These are phyloP conservation scores for Lecanosticta acicola DNA, from an alignment of 2,329 filamentous ascomycete species.

Conservation along the genomic window DNA sequence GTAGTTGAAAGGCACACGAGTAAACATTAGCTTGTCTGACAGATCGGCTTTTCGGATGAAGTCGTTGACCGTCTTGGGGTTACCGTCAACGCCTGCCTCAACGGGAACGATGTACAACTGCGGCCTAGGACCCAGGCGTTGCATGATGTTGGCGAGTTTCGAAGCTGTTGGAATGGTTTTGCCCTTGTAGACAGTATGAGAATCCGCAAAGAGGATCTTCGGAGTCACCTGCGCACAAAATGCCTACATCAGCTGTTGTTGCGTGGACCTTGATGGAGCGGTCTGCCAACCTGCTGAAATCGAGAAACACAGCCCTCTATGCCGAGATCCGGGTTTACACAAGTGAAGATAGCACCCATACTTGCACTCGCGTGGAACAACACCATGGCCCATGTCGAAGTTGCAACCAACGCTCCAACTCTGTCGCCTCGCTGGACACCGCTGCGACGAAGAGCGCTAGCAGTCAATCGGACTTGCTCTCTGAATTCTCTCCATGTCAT, in stretches of 20 bases:
- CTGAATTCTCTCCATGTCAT: conserved; percentile 38
- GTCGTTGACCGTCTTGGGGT: conserved; percentile 26
- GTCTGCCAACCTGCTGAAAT: conserved; percentile 34
- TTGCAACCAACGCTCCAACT: conserved; percentile 40
- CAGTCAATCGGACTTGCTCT: conserved; percentile 36
- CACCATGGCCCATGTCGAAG: conserved; percentile 39
- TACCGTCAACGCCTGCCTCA: conserved; percentile 11
- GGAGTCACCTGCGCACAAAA: conserved; percentile 31
- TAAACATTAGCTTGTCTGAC: conserved; percentile 34
- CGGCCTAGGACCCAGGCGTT: conserved; percentile 26
- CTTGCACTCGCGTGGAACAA: conserved; percentile 38
- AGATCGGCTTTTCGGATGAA: conserved; percentile 32
- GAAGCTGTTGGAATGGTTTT: conserved; percentile 30
- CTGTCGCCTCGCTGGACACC: conserved; percentile 37
- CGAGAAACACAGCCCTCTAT: conserved; percentile 34
- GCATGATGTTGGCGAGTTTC: conserved; percentile 32
- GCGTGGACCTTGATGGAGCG: too few species aligned
- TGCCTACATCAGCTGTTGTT: too few species aligned
- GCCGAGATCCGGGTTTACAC: conserved; percentile 42
- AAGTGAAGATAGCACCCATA: conserved; percentile 42
- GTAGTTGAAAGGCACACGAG: conserved; percentile 37
- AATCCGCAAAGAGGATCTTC: conserved; percentile 38
- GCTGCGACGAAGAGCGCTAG: conserved; percentile 35
- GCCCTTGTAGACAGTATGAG: conserved; percentile 38
- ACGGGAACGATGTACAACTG: conserved; percentile 28